These are phyloP conservation scores for Dioszegia aurantiaca DNA, from an alignment of 768 basidiomycete species.

Conservation along the genomic window DNA sequence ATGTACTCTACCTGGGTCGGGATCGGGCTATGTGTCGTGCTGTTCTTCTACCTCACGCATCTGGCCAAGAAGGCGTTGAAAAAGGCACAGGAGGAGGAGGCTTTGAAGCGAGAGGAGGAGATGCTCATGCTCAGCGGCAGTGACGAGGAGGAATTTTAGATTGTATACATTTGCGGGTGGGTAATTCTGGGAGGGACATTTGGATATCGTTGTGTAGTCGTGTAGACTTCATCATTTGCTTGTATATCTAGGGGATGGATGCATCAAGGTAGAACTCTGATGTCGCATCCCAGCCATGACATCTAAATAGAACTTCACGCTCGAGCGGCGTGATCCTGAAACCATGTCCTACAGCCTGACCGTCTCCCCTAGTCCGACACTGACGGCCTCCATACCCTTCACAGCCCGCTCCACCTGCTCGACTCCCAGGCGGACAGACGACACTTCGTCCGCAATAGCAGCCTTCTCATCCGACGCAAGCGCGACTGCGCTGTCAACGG, in stretches of 20 bases:
- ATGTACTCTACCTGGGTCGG: conserved; percentile 38
- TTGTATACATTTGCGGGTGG: background rate
- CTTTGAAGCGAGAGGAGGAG: conserved; percentile 13
- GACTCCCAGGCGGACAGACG: background rate
- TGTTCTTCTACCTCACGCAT: conserved; percentile 47
- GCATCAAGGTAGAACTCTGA: too few species aligned
- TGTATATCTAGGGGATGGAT: background rate
- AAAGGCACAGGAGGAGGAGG: conserved; percentile 36
- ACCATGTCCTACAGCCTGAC: background rate
- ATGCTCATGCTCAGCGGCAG: background rate
- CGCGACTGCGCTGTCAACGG: background rate
- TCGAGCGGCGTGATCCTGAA: background rate
- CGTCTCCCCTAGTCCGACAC: conserved; percentile 1
- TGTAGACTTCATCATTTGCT: background rate
- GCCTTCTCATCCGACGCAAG: background rate
- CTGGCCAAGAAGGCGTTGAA: conserved; percentile 35
- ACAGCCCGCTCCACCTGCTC: conserved; percentile 6
- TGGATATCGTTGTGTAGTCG: background rate
- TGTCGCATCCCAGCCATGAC: too few species aligned
- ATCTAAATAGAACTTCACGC: too few species aligned
- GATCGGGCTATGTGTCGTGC: conserved; percentile 29
- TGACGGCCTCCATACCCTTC: conserved; percentile 5
- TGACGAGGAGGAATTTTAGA: conserved; percentile 2
- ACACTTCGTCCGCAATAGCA: background rate
- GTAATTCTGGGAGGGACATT: background rate